A percentile compares a stretch with the other conserved stretches of the same genome.
Evolutionary conservation across 2,329 filamentous ascomycete species (phyloP).

Genomic region (Penicillium sp.): DNA sequence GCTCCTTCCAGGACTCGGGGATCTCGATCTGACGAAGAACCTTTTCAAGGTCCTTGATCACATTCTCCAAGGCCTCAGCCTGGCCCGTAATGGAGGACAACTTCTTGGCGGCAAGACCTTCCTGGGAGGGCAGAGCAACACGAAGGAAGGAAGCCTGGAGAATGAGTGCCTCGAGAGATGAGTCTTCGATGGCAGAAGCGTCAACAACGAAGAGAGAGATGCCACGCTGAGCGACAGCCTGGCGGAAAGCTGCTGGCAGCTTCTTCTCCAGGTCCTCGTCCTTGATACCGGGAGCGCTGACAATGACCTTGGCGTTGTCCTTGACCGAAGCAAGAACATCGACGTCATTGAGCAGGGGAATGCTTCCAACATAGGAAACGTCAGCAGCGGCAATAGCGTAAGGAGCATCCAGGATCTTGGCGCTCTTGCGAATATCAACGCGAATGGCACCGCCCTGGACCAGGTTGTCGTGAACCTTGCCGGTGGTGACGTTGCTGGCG

Average conservation of each 20-base stretch:
- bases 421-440: constrained; percentile 77
- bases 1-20: constrained; percentile 72
- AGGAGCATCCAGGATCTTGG: constrained; percentile 76
- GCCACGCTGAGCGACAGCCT: constrained; percentile 63
- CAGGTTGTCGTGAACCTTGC: constrained; percentile 57
- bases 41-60: constrained; percentile 57
- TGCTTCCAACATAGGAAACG: constrained; percentile 69
- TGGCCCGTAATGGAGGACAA: constrained; percentile 58
- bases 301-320: constrained; percentile 63
- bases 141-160: constrained; percentile 79
- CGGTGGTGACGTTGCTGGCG: constrained; percentile 56
- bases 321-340: constrained; percentile 68
- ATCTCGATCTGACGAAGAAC: constrained; percentile 68
- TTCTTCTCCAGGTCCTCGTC: constrained; percentile 86
- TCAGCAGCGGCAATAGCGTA: constrained; percentile 77
- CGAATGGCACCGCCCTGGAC: constrained; percentile 71
- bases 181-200: constrained; percentile 59
- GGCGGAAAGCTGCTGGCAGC: constrained; percentile 65
- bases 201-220: constrained; percentile 73
- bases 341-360: constrained; percentile 73
- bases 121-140: constrained; percentile 63
- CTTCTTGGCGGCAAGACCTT: constrained; percentile 60
- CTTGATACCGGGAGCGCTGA: constrained; percentile 74
- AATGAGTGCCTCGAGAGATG: constrained; percentile 63
- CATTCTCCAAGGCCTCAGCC: constrained; percentile 57